These are phyloP conservation scores for Calonectria pseudoreteaudii DNA, from an alignment of 2,329 filamentous ascomycete genomes.

Conservation along the genomic window DNA sequence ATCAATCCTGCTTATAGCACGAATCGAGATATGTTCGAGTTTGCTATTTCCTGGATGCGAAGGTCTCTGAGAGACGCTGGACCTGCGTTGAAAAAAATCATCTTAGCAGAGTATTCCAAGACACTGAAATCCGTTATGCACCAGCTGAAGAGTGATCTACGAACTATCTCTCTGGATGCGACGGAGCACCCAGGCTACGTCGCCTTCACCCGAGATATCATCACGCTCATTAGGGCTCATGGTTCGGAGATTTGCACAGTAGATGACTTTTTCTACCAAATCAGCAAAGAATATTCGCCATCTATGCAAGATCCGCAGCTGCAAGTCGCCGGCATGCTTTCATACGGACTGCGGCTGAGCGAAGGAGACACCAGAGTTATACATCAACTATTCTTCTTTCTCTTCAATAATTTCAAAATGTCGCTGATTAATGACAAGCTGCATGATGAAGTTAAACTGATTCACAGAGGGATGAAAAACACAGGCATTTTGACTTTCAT, in stretches of 20 bases:
- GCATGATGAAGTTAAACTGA: constrained; percentile 57
- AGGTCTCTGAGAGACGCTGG: constrained; percentile 56
- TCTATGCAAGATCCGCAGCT: constrained; percentile 67
- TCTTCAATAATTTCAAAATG: constrained; percentile 69
- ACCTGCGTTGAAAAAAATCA: constrained; percentile 47
- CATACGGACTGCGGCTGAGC: constrained; percentile 65
- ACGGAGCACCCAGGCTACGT: constrained; percentile 61
- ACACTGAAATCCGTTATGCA: constrained; percentile 63
- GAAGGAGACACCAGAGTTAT: constrained; percentile 62
- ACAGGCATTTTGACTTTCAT: constrained; percentile 59
- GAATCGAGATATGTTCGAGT: constrained; percentile 62
- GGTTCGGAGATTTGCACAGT: constrained; percentile 65
- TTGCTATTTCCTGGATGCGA: constrained; percentile 63
- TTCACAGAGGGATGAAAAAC: constrained; percentile 63
- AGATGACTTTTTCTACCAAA: constrained; percentile 68
- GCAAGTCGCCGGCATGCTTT: constrained; percentile 66
- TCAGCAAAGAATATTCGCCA: constrained; percentile 67
- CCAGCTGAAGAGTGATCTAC: constrained; percentile 65
- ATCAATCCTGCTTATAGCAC: constrained; percentile 59
- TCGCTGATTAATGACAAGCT: constrained; percentile 63
- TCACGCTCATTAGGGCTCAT: constrained; percentile 66
- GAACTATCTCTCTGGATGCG: constrained; percentile 48
- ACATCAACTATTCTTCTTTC: constrained; percentile 66
- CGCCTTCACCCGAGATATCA: constrained; percentile 62
- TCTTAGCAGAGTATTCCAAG: constrained; percentile 56